Base-by-base conservation (phyloP, 2,329 filamentous ascomycete genomes). In the Aspergillus tubingensis region DNA sequence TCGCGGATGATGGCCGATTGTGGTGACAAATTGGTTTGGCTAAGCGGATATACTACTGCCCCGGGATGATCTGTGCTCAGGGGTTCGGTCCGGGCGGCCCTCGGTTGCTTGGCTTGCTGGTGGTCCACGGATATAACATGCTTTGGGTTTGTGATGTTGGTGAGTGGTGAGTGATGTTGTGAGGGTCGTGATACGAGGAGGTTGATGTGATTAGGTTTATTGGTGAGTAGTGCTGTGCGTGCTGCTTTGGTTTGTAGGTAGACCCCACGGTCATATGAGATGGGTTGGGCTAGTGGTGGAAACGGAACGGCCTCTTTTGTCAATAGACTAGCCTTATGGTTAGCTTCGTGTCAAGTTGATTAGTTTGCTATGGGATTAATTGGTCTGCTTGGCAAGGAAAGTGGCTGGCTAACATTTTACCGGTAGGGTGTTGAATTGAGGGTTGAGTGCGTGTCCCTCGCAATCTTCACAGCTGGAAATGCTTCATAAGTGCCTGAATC, bases 11-110 rank as follows among this genome's bases (percentile, higher is more conserved):
- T 27, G 47, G 25, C 47, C 47, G 47, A 50, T 32, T 19, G 15
- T n/a, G 27, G 47, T 50, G 47, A 55, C 53, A 43, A 55, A 55
- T 55, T 55, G 25, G n/a, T 43, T 44, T 55, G 53, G 44, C 53
- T 47, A 55, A 55, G 21, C 38, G 13, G 25, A 43, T 17, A 38
- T 30, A 27, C 25, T 27, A 27, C 15, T 39, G 53, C 15, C 19
- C n/a, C 32, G 15, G 39, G 27, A 8, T 55, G 53, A 55, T 55
- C 53, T 55, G 53, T 55, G 53, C 53, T 55, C 43, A 43, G 52
- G 23, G 52, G 39, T 44, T 17, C 43, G n/a, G 53, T 47, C 41
- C 43, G 53, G 53, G 25, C 25, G 47, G 47, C n/a, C 47, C 47
- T 50, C 25, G 41, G 47, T 32, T 50, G 47, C 47, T 50, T 50